Evolutionary conservation across 179 eudicot genomes (phyloP), one percentile per base, ranked within the genome.

Genomic region (Heliamphora pulchella): DNA sequence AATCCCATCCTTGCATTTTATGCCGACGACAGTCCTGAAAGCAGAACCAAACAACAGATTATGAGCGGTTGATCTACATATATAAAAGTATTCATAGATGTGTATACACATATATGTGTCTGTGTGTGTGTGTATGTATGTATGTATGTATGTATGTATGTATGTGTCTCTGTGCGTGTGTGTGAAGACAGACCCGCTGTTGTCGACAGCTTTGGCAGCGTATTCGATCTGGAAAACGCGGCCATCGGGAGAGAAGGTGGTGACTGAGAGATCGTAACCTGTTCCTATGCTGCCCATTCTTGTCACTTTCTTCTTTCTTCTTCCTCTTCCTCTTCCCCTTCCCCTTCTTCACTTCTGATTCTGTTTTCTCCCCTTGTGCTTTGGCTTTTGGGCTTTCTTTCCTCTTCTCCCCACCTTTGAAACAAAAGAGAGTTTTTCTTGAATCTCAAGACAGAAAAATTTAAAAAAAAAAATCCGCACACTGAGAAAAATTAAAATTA

Each of bases 221-320:
- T 94, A 94, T 48, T 94, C 98, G 91, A 88, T 89, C 92, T 94
- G 98, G 72, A 94, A 94, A 66, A 94, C 93, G n/a, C 98, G 93
- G 58, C 98, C 98, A 77, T 93, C 98, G 43, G 98, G 98, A 14
- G 98, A 93, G 89, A 89, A 94, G 17, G 98, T 94, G 17, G 98
- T 94, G 78, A 92, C 98, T 13, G 98, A 94, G 2, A 94, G 93
- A 81, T 94, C 98, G 74, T 94, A 94, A 1, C 97, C 97, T 0
- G 98, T 94, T n/a, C 98, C 98, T 65, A 94, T 94, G 92, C 97
- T 94, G 79, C 95, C 89, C 98, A 94, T 92, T 80, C 79, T 74
- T 41, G 31, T 31, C 31, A 31, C 31, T 31, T 31, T 31, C 31
- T 31, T 31, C 31, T 31, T 31, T 31, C 31, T 80, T 89, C 96